Percentiles rank a stretch among this genome's conserved stretches.
phyloP scores from a whole-genome alignment of 768 basidiomycete species.

The Tulasnella calospora region DNA sequence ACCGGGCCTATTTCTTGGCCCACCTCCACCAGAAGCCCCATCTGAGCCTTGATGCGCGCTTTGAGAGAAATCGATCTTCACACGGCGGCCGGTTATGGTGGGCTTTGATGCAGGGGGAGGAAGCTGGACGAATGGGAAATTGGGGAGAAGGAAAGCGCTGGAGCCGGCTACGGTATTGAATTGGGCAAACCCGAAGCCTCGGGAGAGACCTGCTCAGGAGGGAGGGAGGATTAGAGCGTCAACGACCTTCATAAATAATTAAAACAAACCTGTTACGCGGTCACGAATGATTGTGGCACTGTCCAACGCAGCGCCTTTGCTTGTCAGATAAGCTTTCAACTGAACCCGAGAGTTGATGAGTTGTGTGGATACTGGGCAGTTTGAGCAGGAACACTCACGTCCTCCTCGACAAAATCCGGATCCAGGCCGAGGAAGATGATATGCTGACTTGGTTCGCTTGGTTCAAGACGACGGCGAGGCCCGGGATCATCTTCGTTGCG shows the following conservation, averaged over 20 bases:
- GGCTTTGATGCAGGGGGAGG: conserved; percentile 85
- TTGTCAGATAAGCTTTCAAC: conserved; percentile 74
- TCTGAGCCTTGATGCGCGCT: conserved; percentile 54
- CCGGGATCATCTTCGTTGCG: conserved; percentile 9
- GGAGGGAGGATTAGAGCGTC: conserved; percentile 45
- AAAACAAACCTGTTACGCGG: conserved; percentile 89
- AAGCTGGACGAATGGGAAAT: conserved; percentile 86
- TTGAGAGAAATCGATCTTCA: conserved; percentile 95
- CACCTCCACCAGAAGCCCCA: conserved; percentile 37
- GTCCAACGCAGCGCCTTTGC: conserved; percentile 69
- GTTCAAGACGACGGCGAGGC: conserved; percentile 52
- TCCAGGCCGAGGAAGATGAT: conserved; percentile 95
- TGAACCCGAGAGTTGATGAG: conserved; percentile 34
- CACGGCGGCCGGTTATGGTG: conserved; percentile 55
- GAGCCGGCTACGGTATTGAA: conserved; percentile 84
- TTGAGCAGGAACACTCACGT: conserved; percentile 55
- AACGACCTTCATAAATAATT: conserved; percentile 69
- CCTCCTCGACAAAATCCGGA: conserved; percentile 85
- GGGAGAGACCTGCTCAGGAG: conserved; percentile 77
- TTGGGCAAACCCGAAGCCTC: conserved; percentile 96
- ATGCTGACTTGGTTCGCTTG: conserved; percentile 84
- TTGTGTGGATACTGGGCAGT: neutral
- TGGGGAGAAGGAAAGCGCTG: conserved; percentile 81
- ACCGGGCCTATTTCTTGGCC: conserved; percentile 41
- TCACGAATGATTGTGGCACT: conserved; percentile 95